These are phyloP conservation scores for Helianthus tuberosus DNA, from an alignment of 129 eudicot species.

Conservation along the genomic window DNA sequence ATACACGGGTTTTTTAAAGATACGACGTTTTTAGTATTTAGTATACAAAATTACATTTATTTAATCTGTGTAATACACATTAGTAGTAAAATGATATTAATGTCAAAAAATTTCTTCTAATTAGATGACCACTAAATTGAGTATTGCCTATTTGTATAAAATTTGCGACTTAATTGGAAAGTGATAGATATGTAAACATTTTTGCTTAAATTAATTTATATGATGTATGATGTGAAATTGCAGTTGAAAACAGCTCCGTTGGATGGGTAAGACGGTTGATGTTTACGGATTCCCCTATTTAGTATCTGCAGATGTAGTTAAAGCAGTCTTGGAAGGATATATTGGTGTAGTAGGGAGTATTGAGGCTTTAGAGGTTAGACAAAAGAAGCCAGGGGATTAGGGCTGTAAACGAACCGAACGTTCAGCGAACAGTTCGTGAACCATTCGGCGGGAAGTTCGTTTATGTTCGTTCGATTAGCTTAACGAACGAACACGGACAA, in stretches of 20 bases:
- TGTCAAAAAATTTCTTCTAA: neutral
- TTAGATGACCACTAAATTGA: neutral
- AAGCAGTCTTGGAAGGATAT: slow-evolving; percentile 39
- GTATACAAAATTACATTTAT: no score
- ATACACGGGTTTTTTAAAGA: no score
- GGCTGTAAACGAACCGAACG: no score
- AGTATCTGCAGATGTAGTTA: slow-evolving; percentile 50
- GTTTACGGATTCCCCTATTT: slow-evolving; percentile 59
- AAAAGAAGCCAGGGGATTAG: slow-evolving; percentile 33
- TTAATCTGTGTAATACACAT: no score
- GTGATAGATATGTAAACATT: neutral
- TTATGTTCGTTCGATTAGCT: no score
- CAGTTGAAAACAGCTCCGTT: slow-evolving; percentile 27
- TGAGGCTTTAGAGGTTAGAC: slow-evolving; percentile 64
- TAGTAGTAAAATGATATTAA: neutral
- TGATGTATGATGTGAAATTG: slow-evolving; percentile 16
- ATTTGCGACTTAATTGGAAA: neutral
- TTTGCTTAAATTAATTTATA: slow-evolving; percentile 9
- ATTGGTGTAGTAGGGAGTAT: slow-evolving; percentile 61
- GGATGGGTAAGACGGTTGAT: slow-evolving; percentile 81
- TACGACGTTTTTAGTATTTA: no score
- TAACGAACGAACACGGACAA: no score
- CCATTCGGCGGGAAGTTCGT: no score
- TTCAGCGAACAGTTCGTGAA: no score
- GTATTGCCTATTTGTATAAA: neutral